A percentile compares a stretch with the other conserved stretches of the same genome.
These are phyloP conservation scores for Cryptococcus sp. DNA, from an alignment of 1,284 basidiomycete genomes.

Conservation along the genomic window DNA sequence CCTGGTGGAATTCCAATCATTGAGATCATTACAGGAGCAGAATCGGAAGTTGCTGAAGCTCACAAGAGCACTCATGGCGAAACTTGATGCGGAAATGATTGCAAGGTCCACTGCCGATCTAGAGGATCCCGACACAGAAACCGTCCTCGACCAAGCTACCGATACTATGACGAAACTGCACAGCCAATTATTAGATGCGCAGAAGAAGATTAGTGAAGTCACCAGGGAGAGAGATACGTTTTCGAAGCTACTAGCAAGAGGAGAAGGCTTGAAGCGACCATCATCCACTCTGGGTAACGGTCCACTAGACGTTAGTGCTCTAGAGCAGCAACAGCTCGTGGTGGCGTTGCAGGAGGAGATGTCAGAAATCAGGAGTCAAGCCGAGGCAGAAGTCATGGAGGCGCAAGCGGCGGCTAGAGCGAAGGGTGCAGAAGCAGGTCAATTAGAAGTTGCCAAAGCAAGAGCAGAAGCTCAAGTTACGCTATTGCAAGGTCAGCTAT, in stretches of 20 bases:
- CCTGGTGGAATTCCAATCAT: slow-evolving; percentile 79
- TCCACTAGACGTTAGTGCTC: slow-evolving; percentile 15
- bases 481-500: slow-evolving; percentile 61
- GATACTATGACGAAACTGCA: slow-evolving; percentile 76
- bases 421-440: slow-evolving; percentile 61
- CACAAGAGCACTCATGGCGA: slow-evolving; percentile 69
- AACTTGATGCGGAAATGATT: slow-evolving; percentile 71
- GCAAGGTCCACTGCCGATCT: slow-evolving; percentile 59
- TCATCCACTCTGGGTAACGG: slow-evolving; percentile 1
- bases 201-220: slow-evolving; percentile 68
- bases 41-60: slow-evolving; percentile 84
- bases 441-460: slow-evolving; percentile 63
- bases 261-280: slow-evolving; percentile 36
- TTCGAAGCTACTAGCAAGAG: slow-evolving; percentile 60
- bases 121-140: slow-evolving; percentile 59
- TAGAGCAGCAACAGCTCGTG: slow-evolving; percentile 23
- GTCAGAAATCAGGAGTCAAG: slow-evolving; percentile 64
- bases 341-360: slow-evolving; percentile 48
- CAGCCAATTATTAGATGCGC: slow-evolving; percentile 64
- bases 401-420: slow-evolving; percentile 63
- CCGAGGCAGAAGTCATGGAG: slow-evolving; percentile 62
- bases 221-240: slow-evolving; percentile 84
- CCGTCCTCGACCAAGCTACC: slow-evolving; percentile 79
- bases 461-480: slow-evolving; percentile 73
- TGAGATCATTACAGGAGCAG: slow-evolving; percentile 77